These are phyloP conservation scores for Boletus edulis DNA, from an alignment of 768 basidiomycete species.

Conservation along the genomic window DNA sequence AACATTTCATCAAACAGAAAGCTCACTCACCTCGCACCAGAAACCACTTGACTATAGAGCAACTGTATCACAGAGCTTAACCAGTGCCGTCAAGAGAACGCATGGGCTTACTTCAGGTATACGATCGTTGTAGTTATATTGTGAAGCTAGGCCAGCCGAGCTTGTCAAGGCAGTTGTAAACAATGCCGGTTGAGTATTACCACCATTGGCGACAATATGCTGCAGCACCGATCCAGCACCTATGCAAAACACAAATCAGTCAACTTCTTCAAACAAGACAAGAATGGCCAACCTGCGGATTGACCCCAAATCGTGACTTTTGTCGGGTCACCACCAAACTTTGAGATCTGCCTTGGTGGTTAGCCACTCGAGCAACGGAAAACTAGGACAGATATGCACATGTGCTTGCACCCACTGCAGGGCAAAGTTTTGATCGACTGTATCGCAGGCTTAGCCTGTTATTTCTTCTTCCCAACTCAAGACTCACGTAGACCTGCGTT, in stretches of 20 bases:
- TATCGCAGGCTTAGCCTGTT: background rate
- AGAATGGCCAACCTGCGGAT: conserved; percentile 17
- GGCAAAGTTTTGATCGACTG: conserved; percentile 37
- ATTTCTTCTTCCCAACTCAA: background rate
- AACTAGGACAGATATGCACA: conserved; percentile 12
- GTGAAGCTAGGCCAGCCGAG: conserved; percentile 43
- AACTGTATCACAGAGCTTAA: conserved; percentile 16
- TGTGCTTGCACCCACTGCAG: conserved; percentile 35
- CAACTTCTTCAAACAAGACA: background rate
- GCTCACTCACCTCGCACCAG: conserved; percentile 34
- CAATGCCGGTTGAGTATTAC: conserved; percentile 43
- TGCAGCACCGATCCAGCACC: conserved; percentile 51
- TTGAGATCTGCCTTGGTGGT: conserved; percentile 21
- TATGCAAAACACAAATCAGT: background rate
- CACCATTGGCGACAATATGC: conserved; percentile 45
- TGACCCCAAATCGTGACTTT: conserved; percentile 37
- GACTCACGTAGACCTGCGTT: background rate
- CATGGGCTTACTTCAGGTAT: conserved; percentile 20
- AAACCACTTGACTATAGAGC: conserved; percentile 33
- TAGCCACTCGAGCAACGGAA: background rate
- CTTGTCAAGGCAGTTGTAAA: conserved; percentile 47
- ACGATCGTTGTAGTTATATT: conserved; percentile 42
- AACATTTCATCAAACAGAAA: background rate
- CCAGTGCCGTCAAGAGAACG: conserved; percentile 8
- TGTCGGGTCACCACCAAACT: conserved; percentile 32